A percentile compares a stretch with the other conserved stretches of the same genome.
These are phyloP conservation scores for Spizellomyces sp. DNA, from an alignment of 192 early-diverging fungal genomes.

Conservation along the genomic window DNA sequence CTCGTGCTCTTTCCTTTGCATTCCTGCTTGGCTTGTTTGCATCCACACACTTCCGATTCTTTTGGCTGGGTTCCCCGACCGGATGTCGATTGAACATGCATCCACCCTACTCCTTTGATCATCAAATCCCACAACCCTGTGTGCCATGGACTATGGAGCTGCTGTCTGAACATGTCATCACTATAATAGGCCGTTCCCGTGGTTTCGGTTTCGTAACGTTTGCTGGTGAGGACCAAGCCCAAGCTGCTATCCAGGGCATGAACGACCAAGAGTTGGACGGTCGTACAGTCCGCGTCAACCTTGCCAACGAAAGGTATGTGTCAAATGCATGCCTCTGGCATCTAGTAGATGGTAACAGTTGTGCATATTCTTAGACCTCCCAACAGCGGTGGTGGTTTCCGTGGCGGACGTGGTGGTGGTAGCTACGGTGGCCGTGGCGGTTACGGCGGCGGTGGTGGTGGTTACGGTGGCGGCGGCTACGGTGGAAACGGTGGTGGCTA, in stretches of 20 bases:
- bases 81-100: too few relatives aligned
- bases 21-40: too few relatives aligned
- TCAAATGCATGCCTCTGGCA: neutral
- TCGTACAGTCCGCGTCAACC: constrained; percentile 79
- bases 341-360: too few relatives aligned
- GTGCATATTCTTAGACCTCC: constrained; percentile 19
- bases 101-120: too few relatives aligned
- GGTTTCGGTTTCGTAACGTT: constrained; percentile 89
- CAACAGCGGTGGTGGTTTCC: constrained; percentile 40
- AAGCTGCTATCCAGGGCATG: constrained; percentile 67
- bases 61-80: too few relatives aligned
- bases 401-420: constrained; percentile 42
- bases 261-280: constrained; percentile 77
- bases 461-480: constrained; percentile 4
- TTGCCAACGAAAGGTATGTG: constrained; percentile 57
- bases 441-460: constrained; percentile 11
- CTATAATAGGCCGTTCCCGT: constrained; percentile 67
- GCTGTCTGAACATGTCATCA: too few relatives aligned
- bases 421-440: constrained; percentile 12
- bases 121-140: too few relatives aligned
- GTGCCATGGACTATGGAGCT: too few relatives aligned
- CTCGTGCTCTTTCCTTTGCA: too few relatives aligned
- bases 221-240: constrained; percentile 63
- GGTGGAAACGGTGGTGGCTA: constrained; percentile 34
- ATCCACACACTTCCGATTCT: too few relatives aligned